A percentile compares a stretch with the other conserved stretches of the same genome.
phyloP scores from a whole-genome alignment of 495 filamentous ascomycete genomes.

The Lophiostoma macrostomum region DNA sequence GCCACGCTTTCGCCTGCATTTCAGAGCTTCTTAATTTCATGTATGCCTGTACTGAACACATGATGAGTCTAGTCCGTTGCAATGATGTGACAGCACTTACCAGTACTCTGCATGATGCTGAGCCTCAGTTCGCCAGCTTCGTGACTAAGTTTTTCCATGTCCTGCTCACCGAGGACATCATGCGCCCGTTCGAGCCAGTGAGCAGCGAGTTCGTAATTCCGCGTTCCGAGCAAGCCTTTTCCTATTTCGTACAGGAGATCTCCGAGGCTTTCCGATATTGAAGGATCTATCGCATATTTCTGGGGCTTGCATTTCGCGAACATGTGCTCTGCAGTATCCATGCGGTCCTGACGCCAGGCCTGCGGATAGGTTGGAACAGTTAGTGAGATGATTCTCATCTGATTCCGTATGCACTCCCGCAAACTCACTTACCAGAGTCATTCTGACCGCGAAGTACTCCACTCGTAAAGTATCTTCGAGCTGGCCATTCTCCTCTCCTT shows the following conservation, averaged over 20 bases:
- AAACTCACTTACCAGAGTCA: slow-evolving; percentile 65
- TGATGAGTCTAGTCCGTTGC: slow-evolving; percentile 3
- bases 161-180: slow-evolving; percentile 54
- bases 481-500: slow-evolving; percentile 34
- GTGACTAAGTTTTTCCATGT: slow-evolving; percentile 54
- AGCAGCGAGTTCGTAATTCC: slow-evolving; percentile 53
- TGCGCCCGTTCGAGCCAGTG: slow-evolving; percentile 75
- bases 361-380: slow-evolving; percentile 39
- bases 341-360: slow-evolving; percentile 67
- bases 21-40: slow-evolving; percentile 48
- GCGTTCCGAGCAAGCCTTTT: slow-evolving; percentile 51
- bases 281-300: slow-evolving; percentile 45
- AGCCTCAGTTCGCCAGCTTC: slow-evolving; percentile 63
- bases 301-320: slow-evolving; percentile 56
- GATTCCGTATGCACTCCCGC: too few relatives aligned
- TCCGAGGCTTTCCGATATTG: slow-evolving; percentile 60
- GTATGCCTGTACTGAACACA: slow-evolving; percentile 47
- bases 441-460: slow-evolving; percentile 70
- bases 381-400: slow-evolving; percentile 17
- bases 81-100: slow-evolving; percentile 7
- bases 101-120: slow-evolving; percentile 55
- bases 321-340: slow-evolving; percentile 75
- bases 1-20: slow-evolving; percentile 51
- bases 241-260: slow-evolving; percentile 74
- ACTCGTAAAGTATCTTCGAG: slow-evolving; percentile 45